Conservation (phyloP, 2,329 filamentous ascomycete species). For the Pestalotiopsis sp. region DNA sequence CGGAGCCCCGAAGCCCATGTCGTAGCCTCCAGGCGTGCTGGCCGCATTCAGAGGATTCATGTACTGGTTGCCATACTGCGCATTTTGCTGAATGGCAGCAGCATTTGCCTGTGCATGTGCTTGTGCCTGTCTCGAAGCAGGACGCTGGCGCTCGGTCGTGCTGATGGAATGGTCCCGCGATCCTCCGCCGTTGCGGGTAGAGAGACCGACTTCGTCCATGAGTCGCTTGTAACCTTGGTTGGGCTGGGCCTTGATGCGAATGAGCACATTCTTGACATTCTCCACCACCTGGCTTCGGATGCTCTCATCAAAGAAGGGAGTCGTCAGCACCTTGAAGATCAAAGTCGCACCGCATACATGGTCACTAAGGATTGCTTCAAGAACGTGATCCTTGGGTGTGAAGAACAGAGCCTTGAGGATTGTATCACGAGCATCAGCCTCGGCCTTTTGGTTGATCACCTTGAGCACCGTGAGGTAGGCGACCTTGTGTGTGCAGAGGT, state of each 20-base stretch:
- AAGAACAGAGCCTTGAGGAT: conserved; percentile 93
- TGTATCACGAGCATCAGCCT: conserved; percentile 87
- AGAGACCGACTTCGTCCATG: conserved; percentile 97
- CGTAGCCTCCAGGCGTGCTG: conserved; percentile 46
- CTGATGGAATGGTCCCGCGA: conserved; percentile 50
- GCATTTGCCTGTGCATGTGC: conserved; percentile 28
- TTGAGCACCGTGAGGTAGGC: conserved; percentile 96
- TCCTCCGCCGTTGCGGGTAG: conserved; percentile 56
- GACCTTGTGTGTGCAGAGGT: conserved; percentile 97
- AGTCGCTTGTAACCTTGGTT: conserved; percentile 96
- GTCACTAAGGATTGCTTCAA: conserved; percentile 90
- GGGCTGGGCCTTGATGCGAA: conserved; percentile 90
- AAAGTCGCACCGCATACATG: conserved; percentile 90
- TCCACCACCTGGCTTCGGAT: conserved; percentile 88
- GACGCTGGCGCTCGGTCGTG: conserved; percentile 56
- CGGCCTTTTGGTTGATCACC: conserved; percentile 96
- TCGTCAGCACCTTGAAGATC: conserved; percentile 98
- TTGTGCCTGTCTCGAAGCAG: conserved; percentile 56
- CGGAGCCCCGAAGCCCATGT: conserved; percentile 54
- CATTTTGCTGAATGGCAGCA: conserved; percentile 35
- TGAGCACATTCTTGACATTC: conserved; percentile 85
- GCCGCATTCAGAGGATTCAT: conserved; percentile 53
- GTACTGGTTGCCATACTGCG: conserved; percentile 51
- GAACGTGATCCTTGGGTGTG: conserved; percentile 78
- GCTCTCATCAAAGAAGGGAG: conserved; percentile 92